A percentile compares a stretch with the other conserved stretches of the same genome.
phyloP scores from a whole-genome alignment of 163 green algal genomes.

The Prototheca cutis region DNA sequence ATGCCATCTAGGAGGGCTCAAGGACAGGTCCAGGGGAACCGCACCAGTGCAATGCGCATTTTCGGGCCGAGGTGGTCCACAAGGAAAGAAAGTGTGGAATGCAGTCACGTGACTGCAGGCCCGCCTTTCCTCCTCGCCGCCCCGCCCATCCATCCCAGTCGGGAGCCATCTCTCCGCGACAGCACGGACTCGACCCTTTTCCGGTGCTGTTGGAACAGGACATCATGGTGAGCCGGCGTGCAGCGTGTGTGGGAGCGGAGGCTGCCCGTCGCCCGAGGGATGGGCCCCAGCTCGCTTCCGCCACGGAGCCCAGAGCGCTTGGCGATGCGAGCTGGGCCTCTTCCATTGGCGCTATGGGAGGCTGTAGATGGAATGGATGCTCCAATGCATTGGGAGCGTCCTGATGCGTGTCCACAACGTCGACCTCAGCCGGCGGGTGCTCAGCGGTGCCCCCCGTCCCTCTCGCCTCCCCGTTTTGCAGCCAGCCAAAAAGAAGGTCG shows the following conservation, averaged over 20 bases:
- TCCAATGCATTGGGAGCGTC: no score
- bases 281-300: neutral
- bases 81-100: no score
- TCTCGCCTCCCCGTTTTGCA: constrained; percentile 3
- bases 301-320: neutral
- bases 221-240: constrained; percentile 1
- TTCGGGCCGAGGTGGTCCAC: no score
- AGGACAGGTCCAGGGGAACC: no score
- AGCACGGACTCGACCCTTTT: neutral
- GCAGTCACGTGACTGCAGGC: no score
- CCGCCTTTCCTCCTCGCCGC: constrained; percentile 2
- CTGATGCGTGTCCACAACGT: no score
- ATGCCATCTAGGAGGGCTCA: no score
- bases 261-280: neutral
- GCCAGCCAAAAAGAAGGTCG: constrained; percentile 70
- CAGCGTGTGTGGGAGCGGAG: neutral
- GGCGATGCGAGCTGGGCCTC: no score
- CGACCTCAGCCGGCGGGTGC: neutral
- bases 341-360: no score
- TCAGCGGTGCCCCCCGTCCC: neutral
- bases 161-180: neutral
- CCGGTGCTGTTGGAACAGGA: neutral
- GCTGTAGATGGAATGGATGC: no score
- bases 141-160: neutral
- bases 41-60: no score